Percentiles rank a stretch among this genome's conserved stretches.
Evolutionary conservation across 2,329 filamentous ascomycete genomes (phyloP).

Genomic region (Trichoderma oligosporum): DNA sequence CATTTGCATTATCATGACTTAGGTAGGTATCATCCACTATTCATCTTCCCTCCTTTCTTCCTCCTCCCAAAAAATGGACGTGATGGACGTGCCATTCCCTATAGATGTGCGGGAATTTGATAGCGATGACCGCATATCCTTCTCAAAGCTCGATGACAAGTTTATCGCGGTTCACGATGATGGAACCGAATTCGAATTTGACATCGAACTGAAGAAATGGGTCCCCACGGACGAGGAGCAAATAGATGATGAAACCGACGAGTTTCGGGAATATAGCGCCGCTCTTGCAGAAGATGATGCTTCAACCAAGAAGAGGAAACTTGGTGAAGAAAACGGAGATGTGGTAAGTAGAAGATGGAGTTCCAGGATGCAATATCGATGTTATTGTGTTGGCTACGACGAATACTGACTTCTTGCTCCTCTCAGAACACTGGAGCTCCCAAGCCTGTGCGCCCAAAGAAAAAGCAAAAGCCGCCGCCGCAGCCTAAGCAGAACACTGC

Average conservation of each 20-base stretch:
- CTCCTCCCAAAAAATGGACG: neutral
- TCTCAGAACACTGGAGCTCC: conserved; percentile 29
- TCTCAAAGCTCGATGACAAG: conserved; percentile 76
- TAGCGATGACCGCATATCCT: conserved; percentile 77
- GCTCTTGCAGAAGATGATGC: conserved; percentile 26
- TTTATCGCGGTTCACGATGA: conserved; percentile 82
- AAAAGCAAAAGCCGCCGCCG: conserved; percentile 47
- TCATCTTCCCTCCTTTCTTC: neutral
- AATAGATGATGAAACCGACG: conserved; percentile 36
- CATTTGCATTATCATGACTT: neutral
- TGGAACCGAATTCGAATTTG: conserved; percentile 81
- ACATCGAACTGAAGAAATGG: conserved; percentile 69
- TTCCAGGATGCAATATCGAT: conserved; percentile 2
- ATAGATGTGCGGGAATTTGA: conserved; percentile 66
- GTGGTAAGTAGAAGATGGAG: conserved; percentile 38
- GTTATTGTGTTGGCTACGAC: neutral
- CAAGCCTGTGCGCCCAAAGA: conserved; percentile 40
- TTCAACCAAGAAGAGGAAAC: conserved; percentile 42
- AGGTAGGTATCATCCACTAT: neutral
- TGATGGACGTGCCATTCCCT: conserved; percentile 46
- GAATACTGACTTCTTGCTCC: neutral
- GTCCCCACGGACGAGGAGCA: conserved; percentile 56
- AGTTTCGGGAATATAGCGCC: conserved; percentile 31
- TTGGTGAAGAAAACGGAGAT: conserved; percentile 35
- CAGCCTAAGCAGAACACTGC: conserved; percentile 73